Evolutionary conservation across 73 alveolate genomes (phyloP).

Genomic region (Paramecium octaurelia): DNA sequence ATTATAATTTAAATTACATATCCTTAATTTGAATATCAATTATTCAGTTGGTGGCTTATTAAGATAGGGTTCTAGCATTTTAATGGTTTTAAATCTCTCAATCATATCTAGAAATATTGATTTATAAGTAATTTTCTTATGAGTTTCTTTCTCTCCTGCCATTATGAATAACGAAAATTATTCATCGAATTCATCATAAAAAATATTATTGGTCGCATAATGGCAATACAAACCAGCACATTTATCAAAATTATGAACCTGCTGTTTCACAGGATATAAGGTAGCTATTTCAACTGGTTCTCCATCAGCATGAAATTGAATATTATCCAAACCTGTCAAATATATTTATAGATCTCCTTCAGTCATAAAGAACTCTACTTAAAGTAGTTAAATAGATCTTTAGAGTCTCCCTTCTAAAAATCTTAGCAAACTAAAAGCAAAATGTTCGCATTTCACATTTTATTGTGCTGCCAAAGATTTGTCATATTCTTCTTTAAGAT

Average conservation of each 20-base stretch:
- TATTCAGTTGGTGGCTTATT: conserved; percentile 42
- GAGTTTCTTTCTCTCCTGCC: conserved; percentile 46
- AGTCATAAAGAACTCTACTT: conserved; percentile 57
- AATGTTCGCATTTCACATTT: conserved; percentile 41
- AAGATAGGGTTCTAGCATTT: neutral
- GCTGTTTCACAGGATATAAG: neutral
- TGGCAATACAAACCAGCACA: conserved; percentile 58
- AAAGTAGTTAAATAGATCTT: neutral
- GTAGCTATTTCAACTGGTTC: conserved; percentile 18
- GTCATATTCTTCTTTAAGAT: neutral
- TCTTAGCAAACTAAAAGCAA: conserved; percentile 16
- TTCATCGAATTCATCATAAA: conserved; percentile 58
- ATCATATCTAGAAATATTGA: conserved; percentile 52
- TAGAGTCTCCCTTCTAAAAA: conserved; percentile 47
- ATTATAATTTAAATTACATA: neutral
- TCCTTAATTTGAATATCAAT: conserved; percentile 54
- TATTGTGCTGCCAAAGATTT: conserved; percentile 46
- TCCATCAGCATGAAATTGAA: conserved; percentile 36
- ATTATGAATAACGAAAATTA: conserved; percentile 45
- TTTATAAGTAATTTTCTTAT: conserved; percentile 33
- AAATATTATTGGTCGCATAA: conserved; percentile 46
- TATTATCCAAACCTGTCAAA: conserved; percentile 35
- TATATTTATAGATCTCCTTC: conserved; percentile 44
- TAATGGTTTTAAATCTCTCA: conserved; percentile 54
- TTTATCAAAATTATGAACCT: conserved; percentile 15